A percentile compares a stretch with the other conserved stretches of the same genome.
Conservation (phyloP, 495 filamentous ascomycete species). For the Massariosphaeria phaeospora region DNA sequence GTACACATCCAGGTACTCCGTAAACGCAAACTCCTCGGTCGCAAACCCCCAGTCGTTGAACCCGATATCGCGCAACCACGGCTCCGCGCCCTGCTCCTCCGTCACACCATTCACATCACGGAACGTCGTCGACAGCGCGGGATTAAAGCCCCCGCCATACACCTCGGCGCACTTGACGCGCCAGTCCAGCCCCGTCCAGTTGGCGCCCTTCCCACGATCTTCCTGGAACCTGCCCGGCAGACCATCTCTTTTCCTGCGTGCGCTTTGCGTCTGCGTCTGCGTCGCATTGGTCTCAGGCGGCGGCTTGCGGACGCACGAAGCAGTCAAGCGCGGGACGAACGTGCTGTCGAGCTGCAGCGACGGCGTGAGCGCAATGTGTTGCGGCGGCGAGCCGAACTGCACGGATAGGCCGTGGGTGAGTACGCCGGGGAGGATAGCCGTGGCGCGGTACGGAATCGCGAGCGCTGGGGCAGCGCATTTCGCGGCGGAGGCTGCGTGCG, state of each 20-base stretch:
- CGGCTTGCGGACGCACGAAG: conserved; percentile 5
- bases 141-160: conserved; percentile 5
- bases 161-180: neutral
- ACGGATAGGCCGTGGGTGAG: conserved; percentile 1
- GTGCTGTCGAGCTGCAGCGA: conserved; percentile 5
- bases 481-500: neutral
- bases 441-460: conserved; percentile 1
- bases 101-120: neutral
- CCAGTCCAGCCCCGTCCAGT: conserved; percentile 1
- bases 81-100: neutral
- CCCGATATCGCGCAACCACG: neutral
- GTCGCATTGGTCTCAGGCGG: neutral
- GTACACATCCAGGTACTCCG: conserved; percentile 8
- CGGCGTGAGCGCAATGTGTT: conserved; percentile 5
- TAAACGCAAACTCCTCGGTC: neutral
- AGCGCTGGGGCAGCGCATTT: conserved; percentile 9
- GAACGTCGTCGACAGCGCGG: neutral
- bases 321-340: conserved; percentile 6
- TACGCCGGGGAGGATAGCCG: neutral
- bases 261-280: too few relatives aligned
- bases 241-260: too few relatives aligned
- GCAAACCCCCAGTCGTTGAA: conserved; percentile 1
- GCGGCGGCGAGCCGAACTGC: neutral
- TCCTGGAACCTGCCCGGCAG: neutral
- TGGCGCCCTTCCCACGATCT: neutral